A percentile compares a stretch with the other conserved stretches of the same genome.
Evolutionary conservation across 108 stramenopile genomes (phyloP).

Genomic region (Cyclotella atomus): DNA sequence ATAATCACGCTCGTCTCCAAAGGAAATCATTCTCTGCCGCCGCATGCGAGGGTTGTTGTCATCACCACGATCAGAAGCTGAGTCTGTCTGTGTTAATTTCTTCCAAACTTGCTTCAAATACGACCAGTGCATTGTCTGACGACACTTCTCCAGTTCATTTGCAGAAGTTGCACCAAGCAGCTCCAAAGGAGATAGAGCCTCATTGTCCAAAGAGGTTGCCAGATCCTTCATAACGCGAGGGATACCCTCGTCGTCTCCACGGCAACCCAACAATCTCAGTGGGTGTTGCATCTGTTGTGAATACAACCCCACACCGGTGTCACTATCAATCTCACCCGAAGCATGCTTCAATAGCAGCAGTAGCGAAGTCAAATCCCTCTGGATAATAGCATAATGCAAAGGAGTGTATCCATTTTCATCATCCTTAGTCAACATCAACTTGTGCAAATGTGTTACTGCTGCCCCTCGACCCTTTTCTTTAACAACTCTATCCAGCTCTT

Average conservation of each 20-base stretch:
- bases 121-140: conserved; percentile 35
- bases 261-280: conserved; percentile 22
- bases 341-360: conserved; percentile 63
- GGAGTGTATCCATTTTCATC: conserved; percentile 74
- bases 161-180: conserved; percentile 59
- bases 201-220: conserved; percentile 46
- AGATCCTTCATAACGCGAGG: conserved; percentile 32
- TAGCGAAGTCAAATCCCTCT: conserved; percentile 54
- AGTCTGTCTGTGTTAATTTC: neutral
- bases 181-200: conserved; percentile 68
- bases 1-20: conserved; percentile 42
- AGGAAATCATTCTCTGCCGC: conserved; percentile 38
- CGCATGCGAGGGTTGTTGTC: neutral
- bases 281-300: conserved; percentile 27
- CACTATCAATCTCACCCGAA: conserved; percentile 7
- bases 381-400: conserved; percentile 63
- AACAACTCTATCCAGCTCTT: conserved; percentile 19
- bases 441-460: conserved; percentile 4
- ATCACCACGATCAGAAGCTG: neutral
- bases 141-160: conserved; percentile 55
- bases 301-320: conserved; percentile 1
- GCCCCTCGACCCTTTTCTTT: conserved; percentile 3
- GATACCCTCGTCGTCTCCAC: neutral
- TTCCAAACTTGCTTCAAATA: conserved; percentile 28
- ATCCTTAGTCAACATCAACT: conserved; percentile 31